These are phyloP conservation scores for Olyra latifolia DNA, from an alignment of 176 grass and related monocot species.

Conservation along the genomic window DNA sequence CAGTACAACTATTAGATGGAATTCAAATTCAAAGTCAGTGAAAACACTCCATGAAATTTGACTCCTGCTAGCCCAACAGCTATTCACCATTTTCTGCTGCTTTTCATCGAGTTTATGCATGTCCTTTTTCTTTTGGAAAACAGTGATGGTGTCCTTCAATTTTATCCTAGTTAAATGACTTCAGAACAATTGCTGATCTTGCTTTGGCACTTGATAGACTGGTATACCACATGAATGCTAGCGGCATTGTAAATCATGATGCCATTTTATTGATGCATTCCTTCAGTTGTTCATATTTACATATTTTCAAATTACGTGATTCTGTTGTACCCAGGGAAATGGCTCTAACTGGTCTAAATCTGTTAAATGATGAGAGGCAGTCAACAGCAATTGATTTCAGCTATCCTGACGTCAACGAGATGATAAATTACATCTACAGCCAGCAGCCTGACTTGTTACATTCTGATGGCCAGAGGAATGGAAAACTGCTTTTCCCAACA, in stretches of 20 bases:
- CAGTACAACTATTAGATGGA: not conserved
- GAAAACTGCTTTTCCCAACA: constrained; percentile 63
- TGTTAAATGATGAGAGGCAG: constrained; percentile 66
- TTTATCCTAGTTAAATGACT: constrained; percentile 18
- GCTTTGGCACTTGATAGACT: constrained; percentile 21
- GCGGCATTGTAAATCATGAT: not conserved
- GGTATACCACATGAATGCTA: not conserved
- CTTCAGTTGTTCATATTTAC: constrained; percentile 15
- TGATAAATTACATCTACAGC: constrained; percentile 69
- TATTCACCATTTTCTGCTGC: not conserved
- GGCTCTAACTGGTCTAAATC: constrained; percentile 79
- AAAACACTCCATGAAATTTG: not conserved
- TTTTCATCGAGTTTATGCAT: not conserved
- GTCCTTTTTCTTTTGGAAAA: not conserved
- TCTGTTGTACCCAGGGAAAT: constrained; percentile 76
- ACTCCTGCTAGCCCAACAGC: not conserved
- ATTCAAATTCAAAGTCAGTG: not conserved
- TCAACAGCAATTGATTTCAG: constrained; percentile 49
- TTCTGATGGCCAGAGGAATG: constrained; percentile 51
- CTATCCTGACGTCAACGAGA: constrained; percentile 65
- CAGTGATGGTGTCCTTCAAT: not conserved
- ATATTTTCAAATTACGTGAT: constrained; percentile 21
- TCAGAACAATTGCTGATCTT: constrained; percentile 17
- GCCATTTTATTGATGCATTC: not conserved
- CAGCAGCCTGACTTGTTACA: constrained; percentile 69